Evolutionary conservation across 257 asterid species (phyloP), one percentile per base, ranked within the genome.

Genomic region (Rehmannia glutinosa): DNA sequence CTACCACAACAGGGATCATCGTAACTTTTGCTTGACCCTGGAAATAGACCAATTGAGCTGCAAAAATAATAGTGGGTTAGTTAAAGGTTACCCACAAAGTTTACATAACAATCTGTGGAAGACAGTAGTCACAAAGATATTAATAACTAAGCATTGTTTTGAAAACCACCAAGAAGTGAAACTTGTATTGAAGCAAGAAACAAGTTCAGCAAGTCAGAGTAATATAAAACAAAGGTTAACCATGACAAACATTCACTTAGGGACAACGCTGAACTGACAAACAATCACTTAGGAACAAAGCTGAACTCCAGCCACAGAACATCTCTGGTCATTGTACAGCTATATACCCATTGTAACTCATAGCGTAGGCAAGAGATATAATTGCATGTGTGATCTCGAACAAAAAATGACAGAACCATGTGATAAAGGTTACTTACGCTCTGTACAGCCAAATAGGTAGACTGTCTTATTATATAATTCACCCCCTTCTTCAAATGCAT

Each of bases 401-500:
- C 23, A 50, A n/a, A 43, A 11, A 38, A 33, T 23, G 21, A 41
- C 64, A 19, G 13, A 43, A 33, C 15, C 49, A 67, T 27, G 36
- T 58, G 33, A 47, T 17, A 63, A 43, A 36, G 36, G 61, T 57
- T 72, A 83, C 96, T 85, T 85, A 94, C 97, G 95, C 75, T 94
- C 99, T 10, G 96, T 91, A 67, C 96, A 83, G 61, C 89, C 91
- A 61, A 87, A 92, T 47, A 92, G 95, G 73, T 84, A 92, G 72
- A 92, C 97, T 56, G 69, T 86, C 66, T 86, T 78, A 35, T 85
- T 78, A 62, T 73, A 75, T 30, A 89, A 84, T 67, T 80, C 84
- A 16, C 96, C 96, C 1, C 95, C 96, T 81, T 92, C 96, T 76
- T 90, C 97, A 78, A 92, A 80, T 21, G 97, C 96, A 20, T 84